Percentiles rank a stretch among this genome's conserved stretches.
Conservation (phyloP, 108 stramenopile species). For the Aurantiochytrium sp. region DNA sequence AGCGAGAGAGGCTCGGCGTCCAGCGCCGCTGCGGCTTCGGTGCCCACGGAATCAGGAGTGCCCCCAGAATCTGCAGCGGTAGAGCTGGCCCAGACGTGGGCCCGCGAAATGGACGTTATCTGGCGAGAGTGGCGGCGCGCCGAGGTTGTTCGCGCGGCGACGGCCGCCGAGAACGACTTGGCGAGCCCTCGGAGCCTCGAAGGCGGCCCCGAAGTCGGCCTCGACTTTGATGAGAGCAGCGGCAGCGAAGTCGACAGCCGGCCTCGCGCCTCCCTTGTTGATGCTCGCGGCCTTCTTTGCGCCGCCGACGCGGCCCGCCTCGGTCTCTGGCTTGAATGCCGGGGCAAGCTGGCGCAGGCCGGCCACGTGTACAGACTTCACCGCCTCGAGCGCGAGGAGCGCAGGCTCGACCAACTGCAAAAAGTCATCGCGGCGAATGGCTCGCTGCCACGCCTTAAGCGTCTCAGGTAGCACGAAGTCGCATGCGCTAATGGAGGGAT, state of each 20-base stretch:
- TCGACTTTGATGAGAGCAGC: too few relatives aligned
- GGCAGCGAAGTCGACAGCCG: too few relatives aligned
- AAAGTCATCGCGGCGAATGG: background rate
- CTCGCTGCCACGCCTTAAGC: background rate
- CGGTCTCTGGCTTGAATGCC: constrained; percentile 11
- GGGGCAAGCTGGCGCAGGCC: constrained; percentile 3
- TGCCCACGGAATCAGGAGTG: too few relatives aligned
- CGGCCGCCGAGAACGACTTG: background rate
- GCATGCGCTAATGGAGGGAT: too few relatives aligned
- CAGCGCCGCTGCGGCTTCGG: too few relatives aligned
- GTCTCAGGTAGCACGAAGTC: background rate
- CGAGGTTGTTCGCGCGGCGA: background rate
- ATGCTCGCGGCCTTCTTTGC: background rate
- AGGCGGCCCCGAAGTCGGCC: background rate
- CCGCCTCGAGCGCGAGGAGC: background rate
- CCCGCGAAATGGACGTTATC: background rate
- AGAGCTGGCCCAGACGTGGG: background rate
- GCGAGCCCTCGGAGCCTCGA: background rate
- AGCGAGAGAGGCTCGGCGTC: too few relatives aligned
- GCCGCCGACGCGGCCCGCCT: background rate
- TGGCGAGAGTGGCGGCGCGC: background rate
- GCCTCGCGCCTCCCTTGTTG: too few relatives aligned
- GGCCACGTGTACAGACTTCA: background rate
- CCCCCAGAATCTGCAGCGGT: too few relatives aligned
- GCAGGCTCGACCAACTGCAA: background rate